Base-by-base conservation (phyloP, 345 rosid genomes). In the Aquilaria yunnanensis region DNA sequence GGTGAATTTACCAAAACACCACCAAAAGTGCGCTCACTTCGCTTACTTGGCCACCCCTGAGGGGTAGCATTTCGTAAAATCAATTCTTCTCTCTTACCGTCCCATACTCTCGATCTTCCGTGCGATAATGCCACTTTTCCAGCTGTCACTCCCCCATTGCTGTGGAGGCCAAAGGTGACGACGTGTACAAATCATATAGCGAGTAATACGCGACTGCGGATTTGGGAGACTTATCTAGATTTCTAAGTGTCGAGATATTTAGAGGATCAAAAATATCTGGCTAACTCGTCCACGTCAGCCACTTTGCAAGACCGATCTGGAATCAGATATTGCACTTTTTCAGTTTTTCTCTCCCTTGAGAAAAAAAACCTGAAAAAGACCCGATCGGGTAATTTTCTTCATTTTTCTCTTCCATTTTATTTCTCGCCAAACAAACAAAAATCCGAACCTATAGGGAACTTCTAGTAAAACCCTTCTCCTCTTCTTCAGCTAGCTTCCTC, bases 271-370 rank as follows among this genome's bases (percentile, higher is more conserved):
- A 88, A 90, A 90, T 83, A 90, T 90, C 90, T 79, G 64, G 74
- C 71, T 68, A 56, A 78, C 67, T 69, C 78, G 81, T 82, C 96
- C 97, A 93, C 90, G 96, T 78, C 51, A 84, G 88, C 95, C 66
- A 5, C 11, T 1, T 12, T n/a, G 46, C 61, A 16, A 53, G 72
- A 72, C 61, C 81, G 74, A 76, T 80, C 83, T 84, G 88, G 88
- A 85, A 76, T 77, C 77, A 49, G 77, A 82, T 67, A 66, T 70
- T 78, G 72, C 92, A 70, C 92, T 80, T 81, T 83, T 82, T 59
- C 57, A 16, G 13, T 34, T 62, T 51, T 68, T 51, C 12, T 32
- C 43, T 46, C 57, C 37, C 31, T 8, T 32, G 12, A 45, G 30
- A 47, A 13, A 12, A 45, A 57, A 9, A 29, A 51, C 49, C 43